Percentiles rank a stretch among this genome's conserved stretches.
Evolutionary conservation across 345 rosid species (phyloP).

Genomic region (Salix dunnii): DNA sequence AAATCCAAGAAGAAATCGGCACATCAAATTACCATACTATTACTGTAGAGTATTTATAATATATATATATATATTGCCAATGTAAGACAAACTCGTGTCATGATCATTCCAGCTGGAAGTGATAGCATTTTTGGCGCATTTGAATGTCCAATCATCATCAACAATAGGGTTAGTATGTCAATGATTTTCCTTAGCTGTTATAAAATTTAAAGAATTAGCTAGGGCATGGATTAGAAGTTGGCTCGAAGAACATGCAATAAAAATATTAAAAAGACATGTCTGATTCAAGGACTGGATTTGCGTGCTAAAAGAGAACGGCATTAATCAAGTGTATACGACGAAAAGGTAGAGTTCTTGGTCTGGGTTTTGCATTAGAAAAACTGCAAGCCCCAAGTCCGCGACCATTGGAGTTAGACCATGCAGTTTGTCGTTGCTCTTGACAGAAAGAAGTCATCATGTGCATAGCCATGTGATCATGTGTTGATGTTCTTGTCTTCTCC

Average conservation of each 20-base stretch:
- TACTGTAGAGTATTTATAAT: neutral
- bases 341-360: neutral
- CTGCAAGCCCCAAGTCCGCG: neutral
- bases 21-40: neutral
- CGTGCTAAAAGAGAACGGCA: neutral
- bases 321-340: neutral
- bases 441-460: conserved; percentile 35
- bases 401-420: neutral
- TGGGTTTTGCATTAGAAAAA: neutral
- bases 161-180: neutral
- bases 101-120: conserved; percentile 28
- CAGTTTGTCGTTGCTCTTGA: conserved; percentile 13
- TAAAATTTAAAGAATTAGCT: neutral
- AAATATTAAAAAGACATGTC: neutral
- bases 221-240: neutral
- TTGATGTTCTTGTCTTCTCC: conserved; percentile 30
- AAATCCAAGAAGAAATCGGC: too few relatives aligned
- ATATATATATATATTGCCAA: neutral
- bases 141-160: neutral
- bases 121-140: conserved; percentile 15
- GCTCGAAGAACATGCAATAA: neutral
- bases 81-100: neutral
- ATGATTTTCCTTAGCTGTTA: conserved; percentile 21
- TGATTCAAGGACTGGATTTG: conserved; percentile 13
- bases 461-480: conserved; percentile 56